Evolutionary conservation across 345 rosid genomes (phyloP).

Genomic region (Populus davidiana): DNA sequence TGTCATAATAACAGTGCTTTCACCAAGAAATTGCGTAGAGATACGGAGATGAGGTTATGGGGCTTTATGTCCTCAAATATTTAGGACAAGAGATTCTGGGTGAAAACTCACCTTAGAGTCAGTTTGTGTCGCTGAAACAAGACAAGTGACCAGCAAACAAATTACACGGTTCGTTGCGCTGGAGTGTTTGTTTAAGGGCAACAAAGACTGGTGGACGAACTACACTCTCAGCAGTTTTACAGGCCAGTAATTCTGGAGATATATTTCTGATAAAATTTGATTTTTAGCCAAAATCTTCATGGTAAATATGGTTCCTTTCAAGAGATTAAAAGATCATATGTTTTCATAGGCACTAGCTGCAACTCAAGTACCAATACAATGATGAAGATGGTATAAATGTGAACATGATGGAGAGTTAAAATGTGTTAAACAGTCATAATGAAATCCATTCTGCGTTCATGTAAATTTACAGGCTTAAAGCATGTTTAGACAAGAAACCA

Average conservation of each 20-base stretch:
- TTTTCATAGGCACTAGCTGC: neutral
- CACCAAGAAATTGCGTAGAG: neutral
- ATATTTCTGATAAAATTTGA: neutral
- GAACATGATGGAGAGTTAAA: neutral
- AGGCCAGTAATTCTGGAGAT: neutral
- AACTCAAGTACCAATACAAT: neutral
- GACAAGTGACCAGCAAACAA: neutral
- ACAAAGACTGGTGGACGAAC: neutral
- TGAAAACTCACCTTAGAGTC: neutral
- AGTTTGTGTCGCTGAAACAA: no score
- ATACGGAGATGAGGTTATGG: conserved; percentile 9
- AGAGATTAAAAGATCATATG: no score
- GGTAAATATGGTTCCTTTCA: neutral
- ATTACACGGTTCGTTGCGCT: neutral
- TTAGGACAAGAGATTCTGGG: neutral
- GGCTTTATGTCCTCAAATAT: conserved; percentile 3
- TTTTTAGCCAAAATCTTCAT: neutral
- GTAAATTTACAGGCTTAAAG: neutral
- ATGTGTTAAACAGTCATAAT: neutral
- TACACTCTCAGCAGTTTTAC: neutral
- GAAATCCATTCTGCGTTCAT: neutral
- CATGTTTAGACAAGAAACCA: neutral
- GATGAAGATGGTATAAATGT: neutral
- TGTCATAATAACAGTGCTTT: conserved; percentile 22
- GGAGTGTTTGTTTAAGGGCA: neutral